These are phyloP conservation scores for Fusarium xylarioides DNA, from an alignment of 2,329 filamentous ascomycete genomes.

Conservation along the genomic window DNA sequence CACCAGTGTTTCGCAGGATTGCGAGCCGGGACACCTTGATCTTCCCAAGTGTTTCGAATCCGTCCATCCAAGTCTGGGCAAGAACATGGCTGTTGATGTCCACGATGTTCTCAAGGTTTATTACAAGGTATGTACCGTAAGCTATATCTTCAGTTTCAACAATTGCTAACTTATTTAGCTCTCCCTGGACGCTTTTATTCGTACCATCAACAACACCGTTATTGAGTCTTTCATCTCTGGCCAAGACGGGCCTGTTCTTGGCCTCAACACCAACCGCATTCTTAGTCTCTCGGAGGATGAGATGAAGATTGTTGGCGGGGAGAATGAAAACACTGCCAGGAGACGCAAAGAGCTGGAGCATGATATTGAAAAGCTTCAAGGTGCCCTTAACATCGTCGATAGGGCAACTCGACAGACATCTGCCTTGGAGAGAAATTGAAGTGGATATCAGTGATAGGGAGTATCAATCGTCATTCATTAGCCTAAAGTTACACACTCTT, in stretches of 20 bases:
- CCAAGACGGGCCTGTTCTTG: slow-evolving; percentile 28
- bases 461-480: not conserved
- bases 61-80: slow-evolving; percentile 9
- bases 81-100: slow-evolving; percentile 47
- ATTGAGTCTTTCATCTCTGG: slow-evolving; percentile 25
- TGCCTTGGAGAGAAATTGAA: not conserved
- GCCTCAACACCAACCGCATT: slow-evolving; percentile 16
- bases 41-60: slow-evolving; percentile 1
- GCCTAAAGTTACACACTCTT: not conserved
- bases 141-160: fast-evolving
- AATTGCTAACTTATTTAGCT: slow-evolving; percentile 32
- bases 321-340: slow-evolving; percentile 26
- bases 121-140: slow-evolving; percentile 43
- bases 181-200: slow-evolving; percentile 43
- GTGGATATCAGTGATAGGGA: not conserved
- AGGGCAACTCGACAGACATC: slow-evolving; percentile 19
- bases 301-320: slow-evolving; percentile 15
- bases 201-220: slow-evolving; percentile 21
- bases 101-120: slow-evolving; percentile 51
- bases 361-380: slow-evolving; percentile 33
- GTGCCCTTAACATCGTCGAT: slow-evolving; percentile 31
- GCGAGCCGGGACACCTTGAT: not conserved
- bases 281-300: slow-evolving; percentile 18
- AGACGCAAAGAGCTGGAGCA: slow-evolving; percentile 20
- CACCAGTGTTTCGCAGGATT: not conserved